Evolutionary conservation across 192 early-diverging fungal genomes (phyloP).

Genomic region (Geranomyces michiganensis): DNA sequence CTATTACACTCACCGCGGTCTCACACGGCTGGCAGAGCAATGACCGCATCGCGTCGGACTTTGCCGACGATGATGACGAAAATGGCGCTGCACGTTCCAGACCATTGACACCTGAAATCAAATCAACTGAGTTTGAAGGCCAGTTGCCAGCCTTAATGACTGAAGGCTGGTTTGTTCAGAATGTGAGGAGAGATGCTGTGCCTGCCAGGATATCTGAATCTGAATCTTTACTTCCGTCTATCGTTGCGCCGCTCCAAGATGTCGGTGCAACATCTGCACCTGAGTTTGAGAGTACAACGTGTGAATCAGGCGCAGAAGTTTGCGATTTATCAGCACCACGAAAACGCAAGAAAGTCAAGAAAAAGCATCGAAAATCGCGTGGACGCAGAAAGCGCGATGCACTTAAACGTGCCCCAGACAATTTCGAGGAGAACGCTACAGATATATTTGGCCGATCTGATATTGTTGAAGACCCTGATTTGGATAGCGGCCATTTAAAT

Average conservation of each 20-base stretch:
- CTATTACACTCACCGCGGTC: conserved; percentile 3
- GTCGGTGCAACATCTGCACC: too few relatives aligned
- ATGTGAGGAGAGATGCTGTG: background rate
- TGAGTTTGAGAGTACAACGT: too few relatives aligned
- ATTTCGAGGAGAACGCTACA: too few relatives aligned
- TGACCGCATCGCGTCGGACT: background rate
- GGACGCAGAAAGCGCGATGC: background rate
- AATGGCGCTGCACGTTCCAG: background rate
- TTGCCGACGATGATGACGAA: background rate
- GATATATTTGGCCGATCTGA: too few relatives aligned
- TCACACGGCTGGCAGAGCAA: conserved; percentile 6
- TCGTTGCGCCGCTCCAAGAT: background rate
- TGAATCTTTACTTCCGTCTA: background rate
- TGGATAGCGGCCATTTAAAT: too few relatives aligned
- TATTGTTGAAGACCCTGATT: too few relatives aligned
- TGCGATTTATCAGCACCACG: too few relatives aligned
- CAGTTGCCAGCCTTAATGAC: background rate
- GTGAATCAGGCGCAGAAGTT: too few relatives aligned
- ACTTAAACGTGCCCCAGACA: background rate
- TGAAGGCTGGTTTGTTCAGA: conserved; percentile 6
- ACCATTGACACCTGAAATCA: background rate
- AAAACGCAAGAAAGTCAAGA: background rate
- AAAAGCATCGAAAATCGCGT: background rate
- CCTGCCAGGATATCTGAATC: background rate
- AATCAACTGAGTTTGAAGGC: background rate